Base-by-base conservation (phyloP, 192 early-diverging fungal species). In the Podila horticola region DNA sequence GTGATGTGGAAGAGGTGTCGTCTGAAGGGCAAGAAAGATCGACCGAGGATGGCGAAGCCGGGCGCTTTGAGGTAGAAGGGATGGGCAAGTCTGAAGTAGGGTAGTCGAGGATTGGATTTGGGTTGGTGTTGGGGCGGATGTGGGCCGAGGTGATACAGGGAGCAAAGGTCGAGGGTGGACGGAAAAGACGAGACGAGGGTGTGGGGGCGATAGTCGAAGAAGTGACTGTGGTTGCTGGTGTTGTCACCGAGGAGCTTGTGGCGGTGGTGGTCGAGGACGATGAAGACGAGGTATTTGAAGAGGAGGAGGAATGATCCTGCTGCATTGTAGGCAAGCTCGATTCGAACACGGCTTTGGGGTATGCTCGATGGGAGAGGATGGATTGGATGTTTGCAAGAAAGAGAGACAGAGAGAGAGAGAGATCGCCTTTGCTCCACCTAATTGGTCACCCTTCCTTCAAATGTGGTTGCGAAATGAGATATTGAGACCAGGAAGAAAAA, bases 261-360 rank as follows among this genome's bases (percentile, higher is more conserved):
- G 52, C 12, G 6, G 52, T n/a, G 5, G 52, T 24, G 5, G 52
- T 24, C 22, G 52, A 55, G 52, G 52, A 55, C 52, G 52, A 26
- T 55, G 52, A 55, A 26, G 52, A 55, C 52, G 52, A 55, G 52
- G 52, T 10, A 45, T 45, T 45, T 11, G 52, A 55, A 55, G 52
- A 26, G 52, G 52, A 55, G 52, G 52, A 24, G 52, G 52, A 55
- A 55, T 26, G 52, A 55, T 55, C 22, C 52, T 55, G 52, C n/a
- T 55, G 52, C 52, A 55, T 55, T 55, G 52, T 55, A 55, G 22
- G 24, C 8, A 24, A 55, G 22, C 8, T 26, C 20, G 52, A 55
- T 22, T n/a, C n/a, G 52, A 36, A 10, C 24, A n/a, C 52, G 8
- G 8, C 36, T 64, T 64, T 62, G 9, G 8, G 8, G 13, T n/a